Conservation (phyloP, 2,329 filamentous ascomycete species). For the Fusarium phyllophilum region DNA sequence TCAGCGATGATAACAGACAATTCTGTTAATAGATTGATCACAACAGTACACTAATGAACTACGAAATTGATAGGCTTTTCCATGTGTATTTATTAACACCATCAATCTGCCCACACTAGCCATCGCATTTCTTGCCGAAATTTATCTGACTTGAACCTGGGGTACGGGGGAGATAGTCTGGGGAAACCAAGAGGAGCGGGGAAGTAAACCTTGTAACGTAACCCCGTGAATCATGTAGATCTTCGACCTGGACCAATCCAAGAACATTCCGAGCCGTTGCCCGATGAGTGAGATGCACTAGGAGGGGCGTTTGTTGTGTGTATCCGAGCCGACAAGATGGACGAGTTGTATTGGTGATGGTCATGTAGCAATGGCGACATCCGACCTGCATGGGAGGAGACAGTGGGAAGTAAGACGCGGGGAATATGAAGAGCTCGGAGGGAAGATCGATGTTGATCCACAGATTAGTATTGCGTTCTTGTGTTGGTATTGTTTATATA, state of each 20-base stretch:
- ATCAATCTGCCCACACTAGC: background rate
- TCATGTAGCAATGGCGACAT: background rate
- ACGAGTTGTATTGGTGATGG: background rate
- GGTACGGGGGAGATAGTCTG: background rate
- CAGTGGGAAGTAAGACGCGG: background rate
- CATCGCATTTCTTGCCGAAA: background rate
- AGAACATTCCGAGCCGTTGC: background rate
- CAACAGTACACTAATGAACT: too few species aligned
- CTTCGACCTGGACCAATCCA: background rate
- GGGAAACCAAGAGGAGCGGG: constrained; percentile 10
- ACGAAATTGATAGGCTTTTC: background rate
- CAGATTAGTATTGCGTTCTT: accelerated
- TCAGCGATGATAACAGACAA: background rate
- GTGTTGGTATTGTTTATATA: background rate
- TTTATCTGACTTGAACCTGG: background rate
- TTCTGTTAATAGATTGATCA: background rate
- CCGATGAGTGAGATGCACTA: background rate
- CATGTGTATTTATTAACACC: background rate
- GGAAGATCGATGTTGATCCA: background rate
- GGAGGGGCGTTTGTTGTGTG: background rate
- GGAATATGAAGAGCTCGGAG: background rate
- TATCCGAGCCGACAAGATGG: background rate
- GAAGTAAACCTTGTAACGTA: background rate
- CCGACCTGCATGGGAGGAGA: background rate
- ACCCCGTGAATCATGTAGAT: background rate